Percentiles rank a stretch among this genome's conserved stretches.
Evolutionary conservation across 495 filamentous ascomycete species (phyloP).

Genomic region (Pyrenula aspistea): DNA sequence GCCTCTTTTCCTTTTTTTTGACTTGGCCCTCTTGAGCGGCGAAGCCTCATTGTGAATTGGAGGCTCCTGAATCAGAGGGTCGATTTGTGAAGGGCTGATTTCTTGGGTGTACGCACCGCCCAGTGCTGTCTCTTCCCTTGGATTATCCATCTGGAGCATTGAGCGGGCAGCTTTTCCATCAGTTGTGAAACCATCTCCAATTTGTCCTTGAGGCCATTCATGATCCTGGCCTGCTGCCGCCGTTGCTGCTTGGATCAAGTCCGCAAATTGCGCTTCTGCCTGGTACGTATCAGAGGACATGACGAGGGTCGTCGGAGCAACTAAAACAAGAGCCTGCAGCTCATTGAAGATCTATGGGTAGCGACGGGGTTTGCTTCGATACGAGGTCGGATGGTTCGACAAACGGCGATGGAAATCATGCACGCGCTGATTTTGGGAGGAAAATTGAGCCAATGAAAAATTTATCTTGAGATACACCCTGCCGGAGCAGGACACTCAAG

Average conservation of each 20-base stretch:
- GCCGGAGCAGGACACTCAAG: background rate
- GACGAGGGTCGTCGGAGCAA: background rate
- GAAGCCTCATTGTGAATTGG: background rate
- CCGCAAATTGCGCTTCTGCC: constrained; percentile 35
- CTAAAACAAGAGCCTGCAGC: too few species aligned
- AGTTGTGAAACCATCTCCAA: background rate
- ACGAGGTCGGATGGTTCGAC: too few species aligned
- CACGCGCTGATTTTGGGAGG: too few species aligned
- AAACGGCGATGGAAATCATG: too few species aligned
- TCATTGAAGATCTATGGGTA: too few species aligned
- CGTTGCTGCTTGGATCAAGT: constrained; percentile 39
- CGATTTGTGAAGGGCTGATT: background rate
- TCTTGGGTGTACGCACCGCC: background rate
- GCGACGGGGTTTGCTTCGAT: too few species aligned
- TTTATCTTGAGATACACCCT: too few species aligned
- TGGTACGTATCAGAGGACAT: background rate
- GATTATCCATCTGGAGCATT: background rate
- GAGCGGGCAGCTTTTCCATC: background rate
- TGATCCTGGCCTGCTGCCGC: constrained; percentile 39
- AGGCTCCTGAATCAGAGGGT: background rate
- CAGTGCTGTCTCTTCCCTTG: background rate
- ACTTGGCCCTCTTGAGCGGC: background rate
- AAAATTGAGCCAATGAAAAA: too few species aligned
- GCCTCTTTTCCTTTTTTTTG: constrained; percentile 5
- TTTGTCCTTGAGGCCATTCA: background rate